Conservation (phyloP, 805 yeast species). For the Metschnikowia similis region DNA sequence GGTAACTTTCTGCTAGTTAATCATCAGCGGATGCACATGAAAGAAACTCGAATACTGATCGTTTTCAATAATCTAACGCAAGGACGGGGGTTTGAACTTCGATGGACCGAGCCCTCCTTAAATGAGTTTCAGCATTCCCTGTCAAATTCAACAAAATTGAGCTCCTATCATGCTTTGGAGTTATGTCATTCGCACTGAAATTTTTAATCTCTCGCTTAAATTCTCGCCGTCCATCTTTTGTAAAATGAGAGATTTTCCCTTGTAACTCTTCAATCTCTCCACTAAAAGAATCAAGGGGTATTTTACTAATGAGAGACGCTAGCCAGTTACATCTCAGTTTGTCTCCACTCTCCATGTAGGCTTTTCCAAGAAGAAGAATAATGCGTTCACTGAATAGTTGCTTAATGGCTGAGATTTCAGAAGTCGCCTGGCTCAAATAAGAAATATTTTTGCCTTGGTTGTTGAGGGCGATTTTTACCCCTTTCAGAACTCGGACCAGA, state of each 20-base stretch:
- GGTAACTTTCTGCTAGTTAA: no score
- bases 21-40: no score
- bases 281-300: neutral
- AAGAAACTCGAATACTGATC: no score
- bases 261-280: neutral
- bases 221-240: neutral
- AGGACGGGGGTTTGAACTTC: neutral
- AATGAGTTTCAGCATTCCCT: neutral
- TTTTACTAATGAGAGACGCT: slow-evolving; percentile 4
- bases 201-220: neutral
- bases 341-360: slow-evolving; percentile 8
- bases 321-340: slow-evolving; percentile 13
- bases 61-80: neutral
- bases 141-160: neutral
- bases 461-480: slow-evolving; percentile 2
- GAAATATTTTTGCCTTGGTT: neutral
- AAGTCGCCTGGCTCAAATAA: neutral
- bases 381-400: slow-evolving; percentile 10
- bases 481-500: slow-evolving; percentile 11
- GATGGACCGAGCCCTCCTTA: neutral
- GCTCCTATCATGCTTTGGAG: neutral
- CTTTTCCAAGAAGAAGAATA: slow-evolving; percentile 8
- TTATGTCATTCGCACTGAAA: neutral
- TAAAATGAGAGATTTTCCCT: neutral
- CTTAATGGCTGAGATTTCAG: neutral